Conservation (phyloP, 73 alveolate species). For the Symbiodinium natans region DNA sequence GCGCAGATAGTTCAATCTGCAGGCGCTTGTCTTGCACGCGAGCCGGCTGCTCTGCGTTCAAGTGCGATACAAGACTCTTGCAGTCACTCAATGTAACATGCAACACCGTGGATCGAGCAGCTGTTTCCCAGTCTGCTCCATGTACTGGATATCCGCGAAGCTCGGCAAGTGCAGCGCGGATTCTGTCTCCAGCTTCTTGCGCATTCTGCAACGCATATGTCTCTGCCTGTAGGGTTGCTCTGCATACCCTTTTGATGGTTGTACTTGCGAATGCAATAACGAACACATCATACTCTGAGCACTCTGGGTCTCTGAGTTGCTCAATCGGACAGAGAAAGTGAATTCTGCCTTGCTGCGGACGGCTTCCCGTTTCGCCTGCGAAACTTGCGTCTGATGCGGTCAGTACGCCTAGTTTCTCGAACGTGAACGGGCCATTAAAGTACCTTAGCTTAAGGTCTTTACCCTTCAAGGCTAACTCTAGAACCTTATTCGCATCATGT, state of each 20-base stretch:
- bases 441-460: background rate
- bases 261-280: background rate
- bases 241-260: background rate
- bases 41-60: background rate
- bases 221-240: conserved; percentile 33
- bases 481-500: background rate
- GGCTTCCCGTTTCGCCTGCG: background rate
- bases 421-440: background rate
- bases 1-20: background rate
- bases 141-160: background rate
- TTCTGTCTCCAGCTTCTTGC: background rate
- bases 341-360: background rate
- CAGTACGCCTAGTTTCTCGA: background rate
- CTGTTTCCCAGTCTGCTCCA: background rate
- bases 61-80: background rate
- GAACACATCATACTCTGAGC: background rate
- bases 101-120: background rate
- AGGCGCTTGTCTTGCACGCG: conserved; percentile 8
- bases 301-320: background rate
- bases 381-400: background rate
- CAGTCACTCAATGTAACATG: background rate
- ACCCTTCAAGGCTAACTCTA: background rate
- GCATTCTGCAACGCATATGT: background rate
- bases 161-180: background rate
- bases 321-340: background rate